Conservation (phyloP, 441 rosid species). For the Bocquillonia castaneifolia region DNA sequence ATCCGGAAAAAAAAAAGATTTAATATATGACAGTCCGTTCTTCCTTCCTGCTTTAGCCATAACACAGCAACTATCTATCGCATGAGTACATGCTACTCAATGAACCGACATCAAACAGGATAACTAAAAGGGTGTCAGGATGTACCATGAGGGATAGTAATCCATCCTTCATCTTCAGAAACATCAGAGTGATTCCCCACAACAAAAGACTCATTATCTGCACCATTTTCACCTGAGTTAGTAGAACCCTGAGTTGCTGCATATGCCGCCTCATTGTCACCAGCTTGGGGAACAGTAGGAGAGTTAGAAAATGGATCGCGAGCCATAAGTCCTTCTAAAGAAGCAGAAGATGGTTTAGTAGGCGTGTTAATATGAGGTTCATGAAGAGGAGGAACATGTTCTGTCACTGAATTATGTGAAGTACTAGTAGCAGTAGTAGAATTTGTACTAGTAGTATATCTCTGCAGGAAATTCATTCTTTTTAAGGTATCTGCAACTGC, state of each 20-base stretch:
- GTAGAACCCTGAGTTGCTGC: constrained; percentile 21
- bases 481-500: constrained; percentile 22
- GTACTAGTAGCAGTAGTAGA: no score
- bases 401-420: constrained; percentile 30
- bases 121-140: constrained; percentile 1
- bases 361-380: constrained; percentile 43
- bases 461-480: constrained; percentile 79
- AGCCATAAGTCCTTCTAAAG: constrained; percentile 61
- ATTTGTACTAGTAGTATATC: constrained; percentile 42
- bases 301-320: constrained; percentile 56
- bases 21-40: no score
- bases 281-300: constrained; percentile 28
- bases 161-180: constrained; percentile 86
- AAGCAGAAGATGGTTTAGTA: constrained; percentile 35
- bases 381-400: constrained; percentile 41
- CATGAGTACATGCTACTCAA: no score
- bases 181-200: constrained; percentile 63
- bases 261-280: no score
- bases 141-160: constrained; percentile 73
- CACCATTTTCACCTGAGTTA: constrained; percentile 35
- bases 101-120: not conserved
- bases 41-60: not conserved
- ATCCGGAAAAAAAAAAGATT: no score
- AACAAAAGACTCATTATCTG: constrained; percentile 29
- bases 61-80: not conserved